These are phyloP conservation scores for Botrytis byssoidea DNA, from an alignment of 2,329 filamentous ascomycete genomes.

Conservation along the genomic window DNA sequence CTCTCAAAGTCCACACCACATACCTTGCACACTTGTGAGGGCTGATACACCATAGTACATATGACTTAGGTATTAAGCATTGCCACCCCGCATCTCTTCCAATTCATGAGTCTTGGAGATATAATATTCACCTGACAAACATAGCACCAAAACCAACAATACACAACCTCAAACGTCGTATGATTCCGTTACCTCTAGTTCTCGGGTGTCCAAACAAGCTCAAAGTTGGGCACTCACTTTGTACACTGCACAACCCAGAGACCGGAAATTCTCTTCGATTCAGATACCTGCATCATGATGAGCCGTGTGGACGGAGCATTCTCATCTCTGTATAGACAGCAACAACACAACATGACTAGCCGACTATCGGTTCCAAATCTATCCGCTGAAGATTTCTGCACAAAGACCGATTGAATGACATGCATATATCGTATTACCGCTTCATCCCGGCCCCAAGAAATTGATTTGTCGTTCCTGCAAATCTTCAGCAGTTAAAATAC, in stretches of 20 bases:
- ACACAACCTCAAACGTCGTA: not conserved
- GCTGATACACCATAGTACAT: not conserved
- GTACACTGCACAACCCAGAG: not conserved
- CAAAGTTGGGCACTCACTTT: not conserved
- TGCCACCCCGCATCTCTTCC: not conserved
- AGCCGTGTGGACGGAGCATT: no score
- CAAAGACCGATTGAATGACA: not conserved
- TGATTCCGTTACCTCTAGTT: not conserved
- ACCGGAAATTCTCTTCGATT: not conserved
- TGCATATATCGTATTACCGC: not conserved
- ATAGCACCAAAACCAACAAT: not conserved
- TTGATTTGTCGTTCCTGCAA: not conserved
- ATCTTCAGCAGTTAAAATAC: not conserved
- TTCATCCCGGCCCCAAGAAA: no score
- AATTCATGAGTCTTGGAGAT: not conserved
- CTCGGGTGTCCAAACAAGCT: accelerated
- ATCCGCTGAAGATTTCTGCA: not conserved
- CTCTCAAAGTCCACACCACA: not conserved
- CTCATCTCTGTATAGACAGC: not conserved
- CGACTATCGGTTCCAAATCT: not conserved
- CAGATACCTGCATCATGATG: not conserved
- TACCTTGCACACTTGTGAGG: not conserved
- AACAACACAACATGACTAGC: not conserved
- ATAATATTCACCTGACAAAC: not conserved
- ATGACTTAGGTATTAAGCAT: not conserved